phyloP scores from a whole-genome alignment of 2,329 filamentous ascomycete species.

The Neonectria punicea region DNA sequence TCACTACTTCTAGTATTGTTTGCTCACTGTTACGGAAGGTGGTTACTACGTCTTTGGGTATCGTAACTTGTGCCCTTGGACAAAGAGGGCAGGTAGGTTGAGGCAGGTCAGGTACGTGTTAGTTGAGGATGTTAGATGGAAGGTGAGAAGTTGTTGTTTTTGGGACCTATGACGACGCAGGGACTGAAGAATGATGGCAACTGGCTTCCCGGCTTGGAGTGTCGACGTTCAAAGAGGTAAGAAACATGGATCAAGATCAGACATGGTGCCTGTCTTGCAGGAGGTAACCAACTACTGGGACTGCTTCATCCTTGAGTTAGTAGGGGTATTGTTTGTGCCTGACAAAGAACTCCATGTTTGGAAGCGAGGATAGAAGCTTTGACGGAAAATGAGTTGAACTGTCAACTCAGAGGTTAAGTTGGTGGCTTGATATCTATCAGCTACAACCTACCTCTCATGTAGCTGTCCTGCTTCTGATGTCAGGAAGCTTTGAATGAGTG shows the following conservation, averaged over 20 bases:
- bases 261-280: background rate
- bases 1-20: no score
- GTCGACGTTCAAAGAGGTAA: background rate
- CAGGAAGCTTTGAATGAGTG: background rate
- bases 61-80: background rate
- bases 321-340: background rate
- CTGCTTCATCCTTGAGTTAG: background rate
- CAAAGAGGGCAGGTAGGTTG: background rate
- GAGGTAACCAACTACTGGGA: background rate
- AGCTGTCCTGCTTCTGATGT: conserved; percentile 2
- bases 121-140: background rate
- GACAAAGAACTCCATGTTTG: background rate
- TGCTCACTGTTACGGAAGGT: background rate
- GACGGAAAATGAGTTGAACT: background rate
- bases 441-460: background rate
- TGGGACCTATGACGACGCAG: background rate
- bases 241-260: background rate
- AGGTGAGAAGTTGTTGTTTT: background rate
- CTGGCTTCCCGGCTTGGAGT: background rate
- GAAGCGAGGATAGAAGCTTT: background rate
- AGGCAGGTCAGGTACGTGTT: background rate
- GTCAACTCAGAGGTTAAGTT: background rate
- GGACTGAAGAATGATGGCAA: background rate
- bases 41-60: background rate
- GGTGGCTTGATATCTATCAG: background rate